These are phyloP conservation scores for Lepidium aucheri DNA, from an alignment of 345 rosid genomes.

Conservation along the genomic window DNA sequence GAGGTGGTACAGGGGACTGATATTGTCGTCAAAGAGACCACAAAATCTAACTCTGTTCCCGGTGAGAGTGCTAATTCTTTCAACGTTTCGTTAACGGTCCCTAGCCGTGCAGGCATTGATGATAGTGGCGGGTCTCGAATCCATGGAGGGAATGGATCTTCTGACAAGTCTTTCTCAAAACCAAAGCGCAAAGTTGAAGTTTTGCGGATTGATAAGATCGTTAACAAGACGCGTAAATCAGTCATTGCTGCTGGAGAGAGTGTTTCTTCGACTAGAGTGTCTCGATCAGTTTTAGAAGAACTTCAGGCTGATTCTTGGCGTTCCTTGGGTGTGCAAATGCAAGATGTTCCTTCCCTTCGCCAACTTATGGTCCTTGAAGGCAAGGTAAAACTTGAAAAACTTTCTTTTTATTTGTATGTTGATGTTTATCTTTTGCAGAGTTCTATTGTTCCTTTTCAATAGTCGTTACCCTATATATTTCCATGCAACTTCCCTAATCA, in stretches of 20 bases:
- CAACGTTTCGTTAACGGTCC: slow-evolving; percentile 30
- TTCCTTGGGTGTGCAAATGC: slow-evolving; percentile 61
- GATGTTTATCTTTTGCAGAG: background rate
- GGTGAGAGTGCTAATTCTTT: slow-evolving; percentile 43
- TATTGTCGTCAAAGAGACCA: slow-evolving; percentile 30
- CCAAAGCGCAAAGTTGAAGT: slow-evolving; percentile 17
- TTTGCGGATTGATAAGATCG: slow-evolving; percentile 36
- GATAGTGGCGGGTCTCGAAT: slow-evolving; percentile 11
- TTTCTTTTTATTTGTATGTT: background rate
- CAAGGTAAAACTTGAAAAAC: slow-evolving; percentile 35
- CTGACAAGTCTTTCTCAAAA: slow-evolving; percentile 15
- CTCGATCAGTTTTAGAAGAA: slow-evolving; percentile 32
- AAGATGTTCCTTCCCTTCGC: slow-evolving; percentile 58
- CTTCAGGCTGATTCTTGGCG: slow-evolving; percentile 67
- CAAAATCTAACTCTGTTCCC: slow-evolving; percentile 22
- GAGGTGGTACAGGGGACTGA: slow-evolving; percentile 32
- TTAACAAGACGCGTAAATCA: slow-evolving; percentile 34
- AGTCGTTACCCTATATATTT: background rate
- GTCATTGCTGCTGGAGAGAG: slow-evolving; percentile 42
- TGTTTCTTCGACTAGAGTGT: slow-evolving; percentile 60
- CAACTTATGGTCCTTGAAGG: slow-evolving; percentile 58
- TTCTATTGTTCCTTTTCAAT: background rate
- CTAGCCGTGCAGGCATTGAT: background rate
- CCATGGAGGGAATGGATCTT: background rate
- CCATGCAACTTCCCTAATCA: too few relatives aligned